Conservation (phyloP, 176 grass and related monocot genomes). For the Cenchrus purpureus region DNA sequence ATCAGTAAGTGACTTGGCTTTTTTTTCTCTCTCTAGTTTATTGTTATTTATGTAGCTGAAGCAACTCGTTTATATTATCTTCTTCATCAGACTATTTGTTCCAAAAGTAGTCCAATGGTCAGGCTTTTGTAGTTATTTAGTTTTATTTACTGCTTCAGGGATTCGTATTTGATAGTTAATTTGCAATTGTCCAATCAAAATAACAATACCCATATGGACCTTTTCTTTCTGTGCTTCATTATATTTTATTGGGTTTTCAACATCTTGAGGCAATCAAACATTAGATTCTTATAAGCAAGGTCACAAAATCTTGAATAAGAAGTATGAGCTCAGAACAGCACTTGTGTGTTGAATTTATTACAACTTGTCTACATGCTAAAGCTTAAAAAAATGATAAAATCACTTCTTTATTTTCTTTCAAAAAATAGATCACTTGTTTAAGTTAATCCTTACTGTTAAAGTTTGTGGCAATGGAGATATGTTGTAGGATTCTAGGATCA, state of each 20-base stretch:
- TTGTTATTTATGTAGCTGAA: conserved; percentile 23
- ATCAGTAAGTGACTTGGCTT: conserved; percentile 61
- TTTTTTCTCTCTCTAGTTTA: background rate
- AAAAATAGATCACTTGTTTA: conserved; percentile 15
- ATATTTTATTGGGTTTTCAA: background rate
- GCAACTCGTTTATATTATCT: background rate
- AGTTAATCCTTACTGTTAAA: conserved; percentile 14
- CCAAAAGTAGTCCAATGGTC: background rate
- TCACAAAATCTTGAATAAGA: background rate
- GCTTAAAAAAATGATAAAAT: background rate
- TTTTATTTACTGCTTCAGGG: conserved; percentile 9
- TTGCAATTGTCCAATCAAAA: conserved; percentile 24
- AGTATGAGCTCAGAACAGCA: background rate
- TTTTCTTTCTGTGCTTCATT: background rate
- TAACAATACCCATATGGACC: conserved; percentile 11
- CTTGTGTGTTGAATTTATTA: background rate
- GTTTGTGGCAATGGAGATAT: background rate
- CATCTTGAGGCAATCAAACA: background rate
- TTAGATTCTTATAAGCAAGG: background rate
- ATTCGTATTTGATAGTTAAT: background rate
- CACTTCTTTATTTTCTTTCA: too few relatives aligned
- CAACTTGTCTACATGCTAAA: background rate
- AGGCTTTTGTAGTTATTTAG: background rate
- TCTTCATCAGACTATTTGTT: conserved; percentile 7
- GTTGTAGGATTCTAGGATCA: background rate